These are phyloP conservation scores for Hapsidospora chrysogenum DNA, from an alignment of 495 filamentous ascomycete species.

Conservation along the genomic window DNA sequence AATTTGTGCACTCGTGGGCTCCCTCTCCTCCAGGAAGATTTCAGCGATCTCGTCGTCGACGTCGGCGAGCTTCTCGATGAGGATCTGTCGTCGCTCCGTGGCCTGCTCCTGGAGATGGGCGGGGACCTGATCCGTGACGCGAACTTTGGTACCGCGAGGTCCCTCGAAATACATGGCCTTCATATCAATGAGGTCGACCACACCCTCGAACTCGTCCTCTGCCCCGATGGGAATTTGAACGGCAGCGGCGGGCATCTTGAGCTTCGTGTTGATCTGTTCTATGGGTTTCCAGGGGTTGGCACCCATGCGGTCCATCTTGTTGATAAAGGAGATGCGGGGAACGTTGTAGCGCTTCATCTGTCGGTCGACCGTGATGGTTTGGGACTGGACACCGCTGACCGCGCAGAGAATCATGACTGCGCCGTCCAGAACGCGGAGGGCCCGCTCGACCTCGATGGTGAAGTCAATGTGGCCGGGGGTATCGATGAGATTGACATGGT, in stretches of 20 bases:
- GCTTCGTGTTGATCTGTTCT: constrained; percentile 91
- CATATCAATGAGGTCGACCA: constrained; percentile 88
- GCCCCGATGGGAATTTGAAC: constrained; percentile 90
- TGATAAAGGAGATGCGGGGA: constrained; percentile 87
- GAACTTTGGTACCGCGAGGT: constrained; percentile 49
- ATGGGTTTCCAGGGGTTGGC: constrained; percentile 97
- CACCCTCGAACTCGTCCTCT: constrained; percentile 85
- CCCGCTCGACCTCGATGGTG: constrained; percentile 97
- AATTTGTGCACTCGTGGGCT: constrained; percentile 63
- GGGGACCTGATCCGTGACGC: constrained; percentile 64
- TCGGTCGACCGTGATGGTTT: constrained; percentile 95
- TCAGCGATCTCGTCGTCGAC: constrained; percentile 98
- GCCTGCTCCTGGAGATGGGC: constrained; percentile 53
- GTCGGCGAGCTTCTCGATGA: constrained; percentile 93
- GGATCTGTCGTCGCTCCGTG: constrained; percentile 60
- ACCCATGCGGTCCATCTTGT: constrained; percentile 99
- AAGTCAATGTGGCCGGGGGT: constrained; percentile 99
- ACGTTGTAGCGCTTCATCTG: constrained; percentile 99
- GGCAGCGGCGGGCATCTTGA: constrained; percentile 82
- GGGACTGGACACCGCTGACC: constrained; percentile 90
- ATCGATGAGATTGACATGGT: constrained; percentile 97
- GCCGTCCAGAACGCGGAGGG: constrained; percentile 87
- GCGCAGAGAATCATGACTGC: constrained; percentile 98
- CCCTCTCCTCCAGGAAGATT: constrained; percentile 75
- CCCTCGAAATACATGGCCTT: constrained; percentile 87